Base-by-base conservation (phyloP, 208 protist genomes). In the Leishmania gerbilli region DNA sequence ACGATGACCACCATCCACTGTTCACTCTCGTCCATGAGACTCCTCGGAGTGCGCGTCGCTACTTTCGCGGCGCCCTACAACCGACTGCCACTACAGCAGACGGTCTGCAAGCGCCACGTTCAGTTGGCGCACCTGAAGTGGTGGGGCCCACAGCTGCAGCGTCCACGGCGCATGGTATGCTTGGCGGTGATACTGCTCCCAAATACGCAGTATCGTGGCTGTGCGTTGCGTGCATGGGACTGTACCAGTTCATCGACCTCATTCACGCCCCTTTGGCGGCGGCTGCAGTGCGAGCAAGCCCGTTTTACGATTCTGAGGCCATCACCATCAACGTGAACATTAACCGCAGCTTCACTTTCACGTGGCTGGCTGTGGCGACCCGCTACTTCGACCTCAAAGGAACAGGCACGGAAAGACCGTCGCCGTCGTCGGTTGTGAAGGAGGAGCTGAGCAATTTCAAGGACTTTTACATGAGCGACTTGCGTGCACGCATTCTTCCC, bases 371-470 rank as follows among this genome's bases (percentile, higher is more conserved):
- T 8, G 90, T 91, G 15, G 88, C 94, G 37, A 87, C 90, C 45
- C 80, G 89, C 19, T 97, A 95, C 88, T 95, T 90, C 68, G 89
- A 94, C 80, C 40, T 71, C 17, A 71, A 78, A 19, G 90, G 86
- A 13, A 90, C 81, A 17, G 69, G 88, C 47, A 60, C 79, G 34
- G 81, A 80, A 19, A 71, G 79, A 27, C 93, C 93, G 42, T 67
- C 72, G 2, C 60, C 83, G 31, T 81, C 88, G 19, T 82, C 84
- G 37, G 80, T 92, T 3, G 87, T 97, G 17, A 92, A 91, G 76
- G 90, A 96, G 81, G 91, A 97, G 76, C 78, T 95, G 69, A 83
- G 81, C 83, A 97, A 93, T 84, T 97, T 97, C 84, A 97, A 95
- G 78, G 94, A 97, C 37, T 93, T 96, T 74, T 97, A 93, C 90